Base-by-base conservation (phyloP, 1,139 yeast genomes). In the Yamadazyma triangularis region DNA sequence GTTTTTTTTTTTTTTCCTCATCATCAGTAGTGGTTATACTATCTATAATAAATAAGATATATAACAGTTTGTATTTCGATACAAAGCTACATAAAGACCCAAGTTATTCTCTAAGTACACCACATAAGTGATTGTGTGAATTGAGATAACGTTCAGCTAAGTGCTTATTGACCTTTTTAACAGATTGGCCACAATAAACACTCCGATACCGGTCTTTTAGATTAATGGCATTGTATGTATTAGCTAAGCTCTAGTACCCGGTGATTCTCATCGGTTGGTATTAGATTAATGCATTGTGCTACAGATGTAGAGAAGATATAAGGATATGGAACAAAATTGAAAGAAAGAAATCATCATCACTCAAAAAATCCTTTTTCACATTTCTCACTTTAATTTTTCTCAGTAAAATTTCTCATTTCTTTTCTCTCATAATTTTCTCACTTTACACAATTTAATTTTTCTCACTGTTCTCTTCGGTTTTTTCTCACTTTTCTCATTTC, bases 121-220 rank as follows among this genome's bases (percentile, higher is more conserved):
- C 57, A 53, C 63, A 49, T 57, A 30, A 55, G 62, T 53, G 56
- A 42, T 47, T 39, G 61, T 51, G 60, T 53, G 63, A 59, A 40
- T 50, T 46, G 55, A 56, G 54, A 47, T 47, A 33, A 34, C 46
- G 46, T 32, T 42, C 47, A 72, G 78, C 78, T 72, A 71, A 69
- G 74, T 67, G 70, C 58, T 60, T 60, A 52, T 60, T 73, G 78
- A 72, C 77, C 72, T 56, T 64, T 64, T 65, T 69, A 72, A 72
- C 78, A 72, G 70, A 62, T 63, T 54, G 68, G 83, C 64, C 74
- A 77, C 83, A 77, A 65, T 63, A 53, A 64, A 60, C 74, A 72
- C 77, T 77, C 74, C 83, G 83, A 77, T 77, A 77, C 77, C 77
- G 80, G 82, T 74, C 75, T 72, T 79, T 77, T 77, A 77, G 82